Evolutionary conservation across 257 asterid species (phyloP).

Genomic region (Nicotiana tabacum): DNA sequence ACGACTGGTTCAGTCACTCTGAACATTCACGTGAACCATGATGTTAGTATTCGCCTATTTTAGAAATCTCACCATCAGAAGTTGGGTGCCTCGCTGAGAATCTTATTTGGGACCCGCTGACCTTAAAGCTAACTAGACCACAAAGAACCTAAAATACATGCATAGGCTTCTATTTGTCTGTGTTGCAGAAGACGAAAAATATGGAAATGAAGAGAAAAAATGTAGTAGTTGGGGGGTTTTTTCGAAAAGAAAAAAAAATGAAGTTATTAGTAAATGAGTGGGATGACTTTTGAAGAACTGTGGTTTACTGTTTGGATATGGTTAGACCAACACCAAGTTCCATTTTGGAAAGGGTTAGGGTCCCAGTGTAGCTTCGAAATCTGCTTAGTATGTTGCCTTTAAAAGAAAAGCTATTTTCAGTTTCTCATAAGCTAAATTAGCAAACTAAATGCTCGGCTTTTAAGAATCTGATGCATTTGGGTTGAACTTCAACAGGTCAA

Average conservation of each 20-base stretch:
- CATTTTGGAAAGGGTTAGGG: background rate
- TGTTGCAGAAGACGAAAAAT: background rate
- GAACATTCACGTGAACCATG: background rate
- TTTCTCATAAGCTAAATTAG: background rate
- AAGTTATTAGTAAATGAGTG: background rate
- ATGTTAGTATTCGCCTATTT: background rate
- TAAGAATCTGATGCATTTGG: constrained; percentile 3
- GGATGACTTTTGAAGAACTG: background rate
- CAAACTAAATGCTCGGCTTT: background rate
- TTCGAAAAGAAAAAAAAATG: background rate
- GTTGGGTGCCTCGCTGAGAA: background rate
- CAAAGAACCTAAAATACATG: background rate
- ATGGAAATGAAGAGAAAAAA: background rate
- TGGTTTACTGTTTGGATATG: background rate
- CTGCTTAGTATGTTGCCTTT: background rate
- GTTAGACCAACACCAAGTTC: background rate
- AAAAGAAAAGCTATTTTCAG: background rate
- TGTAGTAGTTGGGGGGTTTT: background rate
- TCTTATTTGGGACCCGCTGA: background rate
- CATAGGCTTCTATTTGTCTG: background rate
- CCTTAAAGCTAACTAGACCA: background rate
- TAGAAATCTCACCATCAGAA: background rate
- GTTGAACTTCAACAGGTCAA: constrained; percentile 45
- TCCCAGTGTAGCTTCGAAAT: background rate
- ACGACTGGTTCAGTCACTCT: background rate